These are phyloP conservation scores for Pseudopyrenochaeta lycopersici DNA, from an alignment of 2,329 filamentous ascomycete species.

Conservation along the genomic window DNA sequence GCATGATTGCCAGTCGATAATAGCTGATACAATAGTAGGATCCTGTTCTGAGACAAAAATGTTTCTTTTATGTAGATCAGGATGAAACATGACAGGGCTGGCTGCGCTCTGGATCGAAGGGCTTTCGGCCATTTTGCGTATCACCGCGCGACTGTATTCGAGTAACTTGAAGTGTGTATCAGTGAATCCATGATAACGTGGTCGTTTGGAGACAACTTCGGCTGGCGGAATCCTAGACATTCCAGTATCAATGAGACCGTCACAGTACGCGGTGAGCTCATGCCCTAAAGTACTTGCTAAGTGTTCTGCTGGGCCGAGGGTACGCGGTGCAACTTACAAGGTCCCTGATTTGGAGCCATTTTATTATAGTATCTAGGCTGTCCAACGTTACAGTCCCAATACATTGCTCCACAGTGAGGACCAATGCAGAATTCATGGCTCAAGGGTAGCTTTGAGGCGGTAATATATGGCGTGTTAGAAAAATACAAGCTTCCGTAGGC, in stretches of 20 bases:
- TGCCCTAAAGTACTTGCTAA: constrained; percentile 41
- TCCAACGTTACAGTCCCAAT: constrained; percentile 41
- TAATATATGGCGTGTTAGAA: constrained; percentile 22
- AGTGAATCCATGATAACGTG: constrained; percentile 48
- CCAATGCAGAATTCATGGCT: constrained; percentile 39
- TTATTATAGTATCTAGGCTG: constrained; percentile 47
- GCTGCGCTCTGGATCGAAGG: constrained; percentile 36
- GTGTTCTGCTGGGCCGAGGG: constrained; percentile 10
- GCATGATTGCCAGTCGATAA: constrained; percentile 56
- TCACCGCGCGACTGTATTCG: constrained; percentile 32
- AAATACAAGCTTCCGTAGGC: constrained; percentile 51
- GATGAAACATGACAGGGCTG: constrained; percentile 49
- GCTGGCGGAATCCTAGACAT: constrained; percentile 46
- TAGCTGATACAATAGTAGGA: constrained; percentile 47
- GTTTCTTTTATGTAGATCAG: constrained; percentile 54
- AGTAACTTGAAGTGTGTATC: constrained; percentile 47
- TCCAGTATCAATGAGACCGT: constrained; percentile 52
- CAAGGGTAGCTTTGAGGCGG: constrained; percentile 16
- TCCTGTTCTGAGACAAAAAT: constrained; percentile 54
- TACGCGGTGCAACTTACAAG: constrained; percentile 44
- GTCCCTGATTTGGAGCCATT: constrained; percentile 47
- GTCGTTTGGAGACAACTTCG: constrained; percentile 21
- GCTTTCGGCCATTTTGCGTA: constrained; percentile 41
- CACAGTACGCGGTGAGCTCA: constrained; percentile 42
- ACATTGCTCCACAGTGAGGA: constrained; percentile 38